Base-by-base conservation (phyloP, 73 alveolate genomes). In the Symbiodinium pilosum region DNA sequence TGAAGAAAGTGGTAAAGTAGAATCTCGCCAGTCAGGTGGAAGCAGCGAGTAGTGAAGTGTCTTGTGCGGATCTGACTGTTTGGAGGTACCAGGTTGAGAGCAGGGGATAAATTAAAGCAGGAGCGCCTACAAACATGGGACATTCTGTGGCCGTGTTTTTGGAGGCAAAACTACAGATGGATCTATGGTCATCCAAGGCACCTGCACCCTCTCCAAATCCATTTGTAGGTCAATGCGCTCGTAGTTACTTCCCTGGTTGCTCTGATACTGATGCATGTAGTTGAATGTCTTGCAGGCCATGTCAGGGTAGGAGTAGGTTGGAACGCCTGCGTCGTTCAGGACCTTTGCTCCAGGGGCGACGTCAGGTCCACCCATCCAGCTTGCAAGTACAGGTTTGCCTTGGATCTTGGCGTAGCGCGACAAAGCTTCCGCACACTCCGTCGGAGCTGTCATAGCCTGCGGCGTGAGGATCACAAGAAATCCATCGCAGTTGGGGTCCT, bases 361-460 rank as follows among this genome's bases (percentile, higher is more conserved):
- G 44, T 92, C 99, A 21, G 94, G 92, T 30, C 99, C 99, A 40
- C 99, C 99, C 92, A 99, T 99, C 94, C 99, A 99, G 41, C 99
- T 87, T 1, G 99, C 99, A 87, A 91, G 94, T 93, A 92, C 99
- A 30, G 94, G 99, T 41, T 71, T 73, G 56, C 98, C 95, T 64
- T 89, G 95, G 86, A 89, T 89, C 69, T 89, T 64, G 87, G 95
- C 95, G 68, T 89, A 89, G 39, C 44, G 73, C 30, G 95, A 54
- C 73, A 89, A 42, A 4, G 95, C 95, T 59, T 38, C 47, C 11
- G 95, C 95, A 64, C 95, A 89, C 43, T 89, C 95, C 32, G 87
- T 89, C 34, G 95, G 95, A 18, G 95, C 95, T 42, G 95, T 89
- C 95, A 89, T 99, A 40, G 99, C 99, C 92, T 99, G 99, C 21